phyloP scores from a whole-genome alignment of 768 basidiomycete genomes.

The Chlorophyllum brunneum region DNA sequence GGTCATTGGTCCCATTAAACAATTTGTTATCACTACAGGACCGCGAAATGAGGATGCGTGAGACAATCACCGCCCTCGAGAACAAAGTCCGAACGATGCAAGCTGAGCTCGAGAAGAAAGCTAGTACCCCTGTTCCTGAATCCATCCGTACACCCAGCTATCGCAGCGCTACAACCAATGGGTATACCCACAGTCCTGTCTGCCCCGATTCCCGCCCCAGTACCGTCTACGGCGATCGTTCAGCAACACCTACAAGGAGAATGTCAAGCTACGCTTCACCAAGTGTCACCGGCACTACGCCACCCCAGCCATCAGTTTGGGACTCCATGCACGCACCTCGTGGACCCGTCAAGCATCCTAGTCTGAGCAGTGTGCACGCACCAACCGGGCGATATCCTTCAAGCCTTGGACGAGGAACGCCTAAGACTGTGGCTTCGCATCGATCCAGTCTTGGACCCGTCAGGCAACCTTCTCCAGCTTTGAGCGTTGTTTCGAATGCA shows the following conservation, averaged over 20 bases:
- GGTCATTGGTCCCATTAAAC: not conserved
- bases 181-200: constrained; percentile 39
- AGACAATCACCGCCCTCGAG: constrained; percentile 63
- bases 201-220: constrained; percentile 78
- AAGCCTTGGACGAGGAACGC: constrained; percentile 30
- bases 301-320: constrained; percentile 60
- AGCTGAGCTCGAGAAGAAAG: constrained; percentile 51
- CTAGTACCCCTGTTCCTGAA: constrained; percentile 25
- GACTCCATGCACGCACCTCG: constrained; percentile 62
- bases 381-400: constrained; percentile 32
- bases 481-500: constrained; percentile 68
- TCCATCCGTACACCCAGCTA: constrained; percentile 29
- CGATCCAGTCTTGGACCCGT: constrained; percentile 26
- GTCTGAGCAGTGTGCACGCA: constrained; percentile 25
- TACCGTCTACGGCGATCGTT: constrained; percentile 50
- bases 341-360: constrained; percentile 23
- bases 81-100: constrained; percentile 54
- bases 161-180: constrained; percentile 36
- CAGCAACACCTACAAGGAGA: constrained; percentile 44
- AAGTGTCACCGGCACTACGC: constrained; percentile 28
- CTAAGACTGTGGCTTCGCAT: constrained; percentile 27
- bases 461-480: constrained; percentile 64
- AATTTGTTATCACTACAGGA: constrained; percentile 41
- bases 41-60: constrained; percentile 63
- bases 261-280: constrained; percentile 24